Percentiles rank a stretch among this genome's conserved stretches.
Conservation (phyloP, 176 grass and related monocot genomes). For the Pontederia crassipes region DNA sequence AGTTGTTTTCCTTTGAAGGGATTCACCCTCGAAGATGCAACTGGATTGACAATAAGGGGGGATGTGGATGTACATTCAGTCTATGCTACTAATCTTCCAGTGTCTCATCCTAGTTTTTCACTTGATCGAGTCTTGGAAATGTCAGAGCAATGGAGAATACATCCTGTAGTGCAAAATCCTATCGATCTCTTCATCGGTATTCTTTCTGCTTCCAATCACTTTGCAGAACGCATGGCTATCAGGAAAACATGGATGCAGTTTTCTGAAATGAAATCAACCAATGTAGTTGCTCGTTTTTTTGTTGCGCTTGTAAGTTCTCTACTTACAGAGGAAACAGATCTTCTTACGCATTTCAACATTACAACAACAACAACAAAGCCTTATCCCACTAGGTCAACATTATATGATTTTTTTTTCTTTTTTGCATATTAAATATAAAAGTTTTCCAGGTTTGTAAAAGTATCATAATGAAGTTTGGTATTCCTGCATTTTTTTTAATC, state of each 20-base stretch:
- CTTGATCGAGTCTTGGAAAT: slow-evolving; percentile 93
- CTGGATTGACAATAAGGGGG: slow-evolving; percentile 80
- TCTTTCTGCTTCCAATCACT: slow-evolving; percentile 89
- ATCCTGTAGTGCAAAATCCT: slow-evolving; percentile 37
- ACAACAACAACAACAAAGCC: no score
- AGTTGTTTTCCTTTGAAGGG: slow-evolving; percentile 45
- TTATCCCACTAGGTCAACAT: no score
- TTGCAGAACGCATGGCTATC: slow-evolving; percentile 92
- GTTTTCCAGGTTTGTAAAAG: background rate
- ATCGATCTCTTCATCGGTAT: slow-evolving; percentile 86
- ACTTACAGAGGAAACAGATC: slow-evolving; percentile 16
- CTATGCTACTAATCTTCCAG: slow-evolving; percentile 78
- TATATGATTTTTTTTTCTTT: no score
- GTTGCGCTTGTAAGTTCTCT: slow-evolving; percentile 79
- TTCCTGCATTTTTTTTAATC: no score
- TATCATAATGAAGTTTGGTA: no score
- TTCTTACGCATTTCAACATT: no score
- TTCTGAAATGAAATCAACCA: slow-evolving; percentile 66
- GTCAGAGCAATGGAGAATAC: slow-evolving; percentile 83
- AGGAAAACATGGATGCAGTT: slow-evolving; percentile 98
- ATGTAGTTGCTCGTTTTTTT: slow-evolving; percentile 81
- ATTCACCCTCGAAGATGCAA: slow-evolving; percentile 97
- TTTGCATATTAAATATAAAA: no score
- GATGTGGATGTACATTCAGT: slow-evolving; percentile 84
- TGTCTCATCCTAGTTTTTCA: slow-evolving; percentile 90